A percentile compares a stretch with the other conserved stretches of the same genome.
These are phyloP conservation scores for Sugiyamaella neomexicana DNA, from an alignment of 1,139 yeast genomes.

Conservation along the genomic window DNA sequence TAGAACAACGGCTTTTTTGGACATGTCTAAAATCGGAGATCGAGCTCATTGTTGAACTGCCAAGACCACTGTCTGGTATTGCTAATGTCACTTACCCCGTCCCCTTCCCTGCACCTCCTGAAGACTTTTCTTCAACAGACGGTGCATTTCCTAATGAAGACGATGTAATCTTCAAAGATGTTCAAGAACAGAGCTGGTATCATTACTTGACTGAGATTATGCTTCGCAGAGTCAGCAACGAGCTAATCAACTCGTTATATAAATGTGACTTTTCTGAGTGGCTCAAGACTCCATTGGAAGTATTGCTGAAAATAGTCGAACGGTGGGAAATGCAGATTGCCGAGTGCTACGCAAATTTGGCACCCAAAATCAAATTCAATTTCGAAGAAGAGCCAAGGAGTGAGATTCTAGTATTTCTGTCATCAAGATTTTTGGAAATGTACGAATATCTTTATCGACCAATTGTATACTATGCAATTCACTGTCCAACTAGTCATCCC, in stretches of 20 bases:
- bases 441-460: slow-evolving; percentile 27
- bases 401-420: slow-evolving; percentile 22
- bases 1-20: slow-evolving; percentile 26
- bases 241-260: slow-evolving; percentile 23
- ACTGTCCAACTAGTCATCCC: slow-evolving; percentile 23
- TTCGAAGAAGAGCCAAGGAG: slow-evolving; percentile 22
- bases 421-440: slow-evolving; percentile 24
- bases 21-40: slow-evolving; percentile 26
- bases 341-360: slow-evolving; percentile 24
- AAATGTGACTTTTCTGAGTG: slow-evolving; percentile 23
- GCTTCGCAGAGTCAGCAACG: slow-evolving; percentile 22
- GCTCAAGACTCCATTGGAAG: slow-evolving; percentile 22
- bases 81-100: slow-evolving; percentile 26
- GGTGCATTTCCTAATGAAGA: slow-evolving; percentile 23
- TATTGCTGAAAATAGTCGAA: slow-evolving; percentile 21
- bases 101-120: slow-evolving; percentile 26
- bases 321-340: slow-evolving; percentile 24
- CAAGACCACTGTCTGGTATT: slow-evolving; percentile 24
- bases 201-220: slow-evolving; percentile 26
- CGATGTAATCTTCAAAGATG: slow-evolving; percentile 20
- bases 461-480: slow-evolving; percentile 25
- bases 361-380: slow-evolving; percentile 23
- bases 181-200: slow-evolving; percentile 26
- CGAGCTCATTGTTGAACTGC: slow-evolving; percentile 24
- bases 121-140: slow-evolving; percentile 19